Evolutionary conservation across 2,329 filamentous ascomycete genomes (phyloP).

Genomic region (Fusarium sp.): DNA sequence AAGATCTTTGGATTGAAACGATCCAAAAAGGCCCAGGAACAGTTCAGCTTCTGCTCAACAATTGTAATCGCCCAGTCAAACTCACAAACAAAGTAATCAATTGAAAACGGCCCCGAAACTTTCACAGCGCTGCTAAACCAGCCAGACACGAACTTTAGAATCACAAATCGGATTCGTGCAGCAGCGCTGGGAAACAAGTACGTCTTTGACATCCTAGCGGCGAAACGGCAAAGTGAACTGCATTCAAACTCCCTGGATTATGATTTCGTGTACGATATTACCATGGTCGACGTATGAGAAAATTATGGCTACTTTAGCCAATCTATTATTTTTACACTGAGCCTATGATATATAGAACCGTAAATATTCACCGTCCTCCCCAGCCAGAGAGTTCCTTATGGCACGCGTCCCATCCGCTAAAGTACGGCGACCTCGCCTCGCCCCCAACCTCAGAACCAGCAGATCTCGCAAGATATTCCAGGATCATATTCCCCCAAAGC

Average conservation of each 20-base stretch:
- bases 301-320: too few species aligned
- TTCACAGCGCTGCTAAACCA: neutral
- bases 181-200: neutral
- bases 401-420: constrained; percentile 13
- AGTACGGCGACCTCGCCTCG: constrained; percentile 9
- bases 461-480: constrained; percentile 29
- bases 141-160: neutral
- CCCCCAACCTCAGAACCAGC: constrained; percentile 2
- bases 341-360: neutral
- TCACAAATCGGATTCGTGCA: neutral
- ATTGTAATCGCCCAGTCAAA: too few species aligned
- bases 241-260: too few species aligned
- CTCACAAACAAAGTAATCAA: too few species aligned
- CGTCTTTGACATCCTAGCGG: neutral
- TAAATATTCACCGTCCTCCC: constrained; percentile 19
- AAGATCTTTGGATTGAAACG: too few species aligned
- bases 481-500: constrained; percentile 32
- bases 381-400: constrained; percentile 1
- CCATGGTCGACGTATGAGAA: too few species aligned
- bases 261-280: too few species aligned
- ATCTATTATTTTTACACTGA: too few species aligned
- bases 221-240: neutral
- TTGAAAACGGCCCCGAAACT: neutral
- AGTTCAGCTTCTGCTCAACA: too few species aligned
- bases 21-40: too few species aligned